Evolutionary conservation across 345 rosid species (phyloP), one percentile per base, ranked within the genome.

Genomic region (Aquilaria malaccensis): DNA sequence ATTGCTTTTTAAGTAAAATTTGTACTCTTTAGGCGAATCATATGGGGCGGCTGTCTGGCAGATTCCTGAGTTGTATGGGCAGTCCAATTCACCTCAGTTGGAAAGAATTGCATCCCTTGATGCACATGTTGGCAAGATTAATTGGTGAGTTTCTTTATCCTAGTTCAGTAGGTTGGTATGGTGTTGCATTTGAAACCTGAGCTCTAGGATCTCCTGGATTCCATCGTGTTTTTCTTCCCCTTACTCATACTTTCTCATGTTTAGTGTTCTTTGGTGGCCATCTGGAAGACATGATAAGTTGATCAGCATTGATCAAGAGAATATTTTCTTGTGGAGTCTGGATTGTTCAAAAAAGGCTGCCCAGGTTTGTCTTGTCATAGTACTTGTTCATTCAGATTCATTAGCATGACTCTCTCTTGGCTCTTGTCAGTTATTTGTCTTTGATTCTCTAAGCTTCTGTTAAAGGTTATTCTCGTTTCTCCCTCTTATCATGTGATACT

Each of bases 21-120:
- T 37, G 3, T 37, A 3, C 7, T 37, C 5, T 37, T 37, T 37
- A 87, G 95, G 90, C 37, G 97, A 90, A 56, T 78, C 95, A 13
- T 84, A 71, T 53, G 97, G 95, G 71, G 97, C 99, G 11, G 96
- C 96, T 10, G 79, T 88, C 52, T 94, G 97, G 97, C 95, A 79
- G 77, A 90, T 94, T 52, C 99, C 95, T n/a, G 99, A 94, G 86
- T 65, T 94, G 52, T 86, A 90, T 62, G 96, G 97, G 56, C 97
- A 87, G 60, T 50, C 80, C 48, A 89, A 72, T 79, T 90, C 96
- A 2, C 95, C 96, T 61, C 97, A 90, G 48, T 52, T 86, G 81
- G 99, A 88, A 76, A 80, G 73, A 56, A 69, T 86, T 61, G 89
- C 97, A 2, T 82, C 85, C 10, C 99, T 94, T 65, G 95, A 90